A percentile compares a stretch with the other conserved stretches of the same genome.
Evolutionary conservation across 1,284 basidiomycete species (phyloP).

Genomic region (Trichosporon asahii): DNA sequence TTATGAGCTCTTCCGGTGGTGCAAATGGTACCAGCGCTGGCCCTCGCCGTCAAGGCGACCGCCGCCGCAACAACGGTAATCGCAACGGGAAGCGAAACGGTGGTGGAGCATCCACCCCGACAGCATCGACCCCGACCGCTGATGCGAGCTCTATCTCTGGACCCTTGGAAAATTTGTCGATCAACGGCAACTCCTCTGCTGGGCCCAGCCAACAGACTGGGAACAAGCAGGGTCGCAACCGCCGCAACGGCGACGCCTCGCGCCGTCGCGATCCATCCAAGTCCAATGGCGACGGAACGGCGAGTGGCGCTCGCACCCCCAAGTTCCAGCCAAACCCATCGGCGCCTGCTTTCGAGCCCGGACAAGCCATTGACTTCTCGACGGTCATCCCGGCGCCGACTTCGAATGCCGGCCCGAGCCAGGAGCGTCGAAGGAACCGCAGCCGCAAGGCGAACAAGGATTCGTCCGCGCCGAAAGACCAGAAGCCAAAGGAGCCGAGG

Average conservation of each 20-base stretch:
- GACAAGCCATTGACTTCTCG: conserved; percentile 4
- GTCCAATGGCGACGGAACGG: background rate
- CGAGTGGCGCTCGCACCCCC: conserved; percentile 7
- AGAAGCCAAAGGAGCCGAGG: background rate
- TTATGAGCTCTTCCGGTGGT: conserved; percentile 10
- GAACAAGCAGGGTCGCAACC: conserved; percentile 1
- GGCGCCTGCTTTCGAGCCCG: conserved; percentile 16
- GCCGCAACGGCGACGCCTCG: background rate
- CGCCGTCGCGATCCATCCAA: background rate
- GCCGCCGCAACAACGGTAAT: conserved; percentile 8
- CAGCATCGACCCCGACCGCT: background rate
- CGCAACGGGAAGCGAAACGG: background rate
- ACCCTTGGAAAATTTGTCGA: background rate
- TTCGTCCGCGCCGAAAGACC: background rate
- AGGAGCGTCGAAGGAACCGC: conserved; percentile 4
- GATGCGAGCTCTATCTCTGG: background rate
- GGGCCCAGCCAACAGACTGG: conserved; percentile 2
- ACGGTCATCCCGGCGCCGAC: background rate
- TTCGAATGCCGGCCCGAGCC: background rate
- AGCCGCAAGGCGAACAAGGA: conserved; percentile 10
- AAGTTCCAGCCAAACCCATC: conserved; percentile 18
- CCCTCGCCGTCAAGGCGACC: background rate
- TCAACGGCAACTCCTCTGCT: background rate
- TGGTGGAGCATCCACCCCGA: background rate
- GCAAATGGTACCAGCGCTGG: background rate